These are phyloP conservation scores for Aegilops longissima DNA, from an alignment of 176 grass and related monocot genomes.

Conservation along the genomic window DNA sequence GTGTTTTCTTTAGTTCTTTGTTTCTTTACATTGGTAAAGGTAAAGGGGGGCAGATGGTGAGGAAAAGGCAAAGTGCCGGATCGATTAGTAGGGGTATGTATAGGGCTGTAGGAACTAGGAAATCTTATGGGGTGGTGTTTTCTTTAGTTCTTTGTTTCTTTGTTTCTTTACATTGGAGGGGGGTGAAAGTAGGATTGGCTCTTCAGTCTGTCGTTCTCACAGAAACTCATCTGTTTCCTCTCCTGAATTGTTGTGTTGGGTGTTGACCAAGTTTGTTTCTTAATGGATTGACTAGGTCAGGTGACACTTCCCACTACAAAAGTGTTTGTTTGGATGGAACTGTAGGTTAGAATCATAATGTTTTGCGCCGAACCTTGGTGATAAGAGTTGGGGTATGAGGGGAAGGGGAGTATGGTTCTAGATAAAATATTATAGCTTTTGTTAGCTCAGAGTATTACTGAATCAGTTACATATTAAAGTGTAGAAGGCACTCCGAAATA, in stretches of 20 bases:
- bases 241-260: background rate
- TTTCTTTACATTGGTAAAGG: conserved; percentile 29
- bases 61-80: conserved; percentile 35
- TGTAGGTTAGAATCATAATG: conserved; percentile 19
- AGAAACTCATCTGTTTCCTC: conserved; percentile 34
- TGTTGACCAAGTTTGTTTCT: conserved; percentile 32
- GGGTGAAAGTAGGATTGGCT: conserved; percentile 34
- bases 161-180: background rate
- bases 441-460: background rate
- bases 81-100: conserved; percentile 22
- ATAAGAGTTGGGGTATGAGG: background rate
- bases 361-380: background rate
- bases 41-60: conserved; percentile 23
- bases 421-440: background rate
- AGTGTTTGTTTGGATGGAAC: background rate
- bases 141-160: too few relatives aligned
- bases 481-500: background rate
- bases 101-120: conserved; percentile 25
- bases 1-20: background rate
- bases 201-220: conserved; percentile 18
- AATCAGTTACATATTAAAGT: background rate
- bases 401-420: background rate
- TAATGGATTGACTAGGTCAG: conserved; percentile 30
- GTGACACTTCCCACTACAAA: conserved; percentile 23
- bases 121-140: background rate